A percentile compares a stretch with the other conserved stretches of the same genome.
These are phyloP conservation scores for Colletotrichum cereale DNA, from an alignment of 2,329 filamentous ascomycete species.

Conservation along the genomic window DNA sequence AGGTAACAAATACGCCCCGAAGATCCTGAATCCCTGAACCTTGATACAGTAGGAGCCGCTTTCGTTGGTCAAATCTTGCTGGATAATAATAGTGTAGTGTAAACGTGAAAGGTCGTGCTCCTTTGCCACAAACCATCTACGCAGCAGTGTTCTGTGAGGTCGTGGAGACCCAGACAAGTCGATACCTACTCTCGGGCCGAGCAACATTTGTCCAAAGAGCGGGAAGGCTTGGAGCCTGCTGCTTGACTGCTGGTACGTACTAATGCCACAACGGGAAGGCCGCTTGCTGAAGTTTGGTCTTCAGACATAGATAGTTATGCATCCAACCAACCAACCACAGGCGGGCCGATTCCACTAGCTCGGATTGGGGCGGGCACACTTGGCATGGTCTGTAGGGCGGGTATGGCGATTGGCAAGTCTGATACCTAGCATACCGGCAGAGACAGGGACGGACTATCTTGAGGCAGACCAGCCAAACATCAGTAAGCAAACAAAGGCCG, in stretches of 20 bases:
- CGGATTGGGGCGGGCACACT: background rate
- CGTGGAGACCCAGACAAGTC: background rate
- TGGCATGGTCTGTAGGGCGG: background rate
- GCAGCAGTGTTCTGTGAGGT: background rate
- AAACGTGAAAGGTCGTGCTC: background rate
- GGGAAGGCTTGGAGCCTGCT: background rate
- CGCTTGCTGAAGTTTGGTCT: background rate
- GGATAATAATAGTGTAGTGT: background rate
- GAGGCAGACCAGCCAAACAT: background rate
- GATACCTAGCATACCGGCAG: background rate
- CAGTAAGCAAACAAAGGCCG: background rate
- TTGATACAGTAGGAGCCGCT: background rate
- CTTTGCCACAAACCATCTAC: background rate
- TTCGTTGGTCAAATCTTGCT: background rate
- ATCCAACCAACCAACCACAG: background rate
- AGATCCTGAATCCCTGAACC: background rate
- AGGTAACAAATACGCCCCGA: background rate
- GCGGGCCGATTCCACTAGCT: background rate
- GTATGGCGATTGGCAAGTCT: conserved; percentile 5
- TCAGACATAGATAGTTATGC: background rate
- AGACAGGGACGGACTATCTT: background rate
- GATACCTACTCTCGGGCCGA: background rate
- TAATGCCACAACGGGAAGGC: background rate
- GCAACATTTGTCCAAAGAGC: background rate
- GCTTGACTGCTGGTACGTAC: background rate